phyloP scores from a whole-genome alignment of 1,284 basidiomycete species.

The Ceratobasidium sp. region DNA sequence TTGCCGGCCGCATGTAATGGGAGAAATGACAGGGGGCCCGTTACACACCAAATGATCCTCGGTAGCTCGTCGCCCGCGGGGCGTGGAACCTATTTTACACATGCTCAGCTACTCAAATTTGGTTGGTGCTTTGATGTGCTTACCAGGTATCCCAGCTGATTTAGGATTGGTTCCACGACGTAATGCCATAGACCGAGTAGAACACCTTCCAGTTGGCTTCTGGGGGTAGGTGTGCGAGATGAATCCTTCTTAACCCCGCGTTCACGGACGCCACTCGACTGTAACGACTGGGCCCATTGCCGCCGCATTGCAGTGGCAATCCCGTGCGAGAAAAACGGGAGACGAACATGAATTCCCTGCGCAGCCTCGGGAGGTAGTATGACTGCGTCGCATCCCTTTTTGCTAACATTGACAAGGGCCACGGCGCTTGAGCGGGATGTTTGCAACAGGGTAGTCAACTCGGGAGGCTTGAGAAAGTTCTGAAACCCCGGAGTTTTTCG shows the following conservation, averaged over 20 bases:
- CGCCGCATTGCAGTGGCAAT: not conserved
- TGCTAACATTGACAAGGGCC: not conserved
- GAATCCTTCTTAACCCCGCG: not conserved
- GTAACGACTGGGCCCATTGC: not conserved
- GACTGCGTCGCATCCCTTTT: slow-evolving; percentile 2
- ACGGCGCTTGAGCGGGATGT: not conserved
- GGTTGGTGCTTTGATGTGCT: not conserved
- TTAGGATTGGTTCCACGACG: slow-evolving; percentile 5
- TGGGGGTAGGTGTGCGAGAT: not conserved
- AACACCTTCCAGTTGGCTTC: not conserved
- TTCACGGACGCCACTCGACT: not conserved
- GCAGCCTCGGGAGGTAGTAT: not conserved
- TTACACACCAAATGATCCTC: slow-evolving; percentile 6
- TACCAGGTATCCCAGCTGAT: not conserved
- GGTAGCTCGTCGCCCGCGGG: not conserved
- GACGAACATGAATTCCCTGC: not conserved
- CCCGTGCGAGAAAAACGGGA: not conserved
- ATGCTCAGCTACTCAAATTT: not conserved
- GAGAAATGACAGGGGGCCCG: slow-evolving; percentile 3
- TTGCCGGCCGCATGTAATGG: slow-evolving; percentile 16
- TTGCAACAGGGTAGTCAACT: not conserved
- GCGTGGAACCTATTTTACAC: not conserved
- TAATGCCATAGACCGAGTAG: not conserved
- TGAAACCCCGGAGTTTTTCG: not conserved
- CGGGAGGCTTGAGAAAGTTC: not conserved